A percentile compares a stretch with the other conserved stretches of the same genome.
phyloP scores from a whole-genome alignment of 2,329 filamentous ascomycete genomes.

The Monilinia fructicola region DNA sequence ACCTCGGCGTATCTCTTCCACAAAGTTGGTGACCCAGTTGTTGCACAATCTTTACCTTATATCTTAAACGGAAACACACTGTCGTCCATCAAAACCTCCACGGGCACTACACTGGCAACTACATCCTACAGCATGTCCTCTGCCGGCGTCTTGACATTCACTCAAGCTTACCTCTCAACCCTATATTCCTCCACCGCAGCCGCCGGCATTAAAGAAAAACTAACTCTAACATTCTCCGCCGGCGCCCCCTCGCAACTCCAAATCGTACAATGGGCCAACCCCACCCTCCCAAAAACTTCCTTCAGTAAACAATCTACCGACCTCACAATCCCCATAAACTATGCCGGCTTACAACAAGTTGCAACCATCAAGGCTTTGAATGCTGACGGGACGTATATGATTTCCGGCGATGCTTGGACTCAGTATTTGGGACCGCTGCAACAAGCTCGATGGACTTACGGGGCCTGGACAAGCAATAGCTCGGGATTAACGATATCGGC shows the following conservation, averaged over 20 bases:
- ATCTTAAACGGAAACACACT: constrained; percentile 56
- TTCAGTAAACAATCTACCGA: constrained; percentile 26
- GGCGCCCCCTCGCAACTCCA: constrained; percentile 50
- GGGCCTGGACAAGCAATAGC: constrained; percentile 51
- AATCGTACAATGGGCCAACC: constrained; percentile 54
- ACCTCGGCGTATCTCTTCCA: constrained; percentile 58
- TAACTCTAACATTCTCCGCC: constrained; percentile 54
- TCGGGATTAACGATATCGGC: constrained; percentile 48
- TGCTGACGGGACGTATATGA: constrained; percentile 50
- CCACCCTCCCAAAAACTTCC: constrained; percentile 34
- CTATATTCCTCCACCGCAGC: constrained; percentile 46
- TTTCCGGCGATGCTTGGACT: constrained; percentile 54
- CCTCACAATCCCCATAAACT: constrained; percentile 52
- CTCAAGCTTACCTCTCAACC: constrained; percentile 47
- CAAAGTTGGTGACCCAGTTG: constrained; percentile 47
- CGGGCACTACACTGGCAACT: constrained; percentile 42
- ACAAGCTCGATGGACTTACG: constrained; percentile 51
- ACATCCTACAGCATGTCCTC: constrained; percentile 51
- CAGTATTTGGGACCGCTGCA: constrained; percentile 53
- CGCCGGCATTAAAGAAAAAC: constrained; percentile 50
- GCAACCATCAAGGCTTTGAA: constrained; percentile 53
- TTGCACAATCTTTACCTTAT: constrained; percentile 49
- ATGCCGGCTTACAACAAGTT: constrained; percentile 50
- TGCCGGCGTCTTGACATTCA: constrained; percentile 49
- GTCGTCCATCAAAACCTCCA: constrained; percentile 43